phyloP scores from a whole-genome alignment of 176 grass and related monocot genomes.

The Tuctoria greenei region DNA sequence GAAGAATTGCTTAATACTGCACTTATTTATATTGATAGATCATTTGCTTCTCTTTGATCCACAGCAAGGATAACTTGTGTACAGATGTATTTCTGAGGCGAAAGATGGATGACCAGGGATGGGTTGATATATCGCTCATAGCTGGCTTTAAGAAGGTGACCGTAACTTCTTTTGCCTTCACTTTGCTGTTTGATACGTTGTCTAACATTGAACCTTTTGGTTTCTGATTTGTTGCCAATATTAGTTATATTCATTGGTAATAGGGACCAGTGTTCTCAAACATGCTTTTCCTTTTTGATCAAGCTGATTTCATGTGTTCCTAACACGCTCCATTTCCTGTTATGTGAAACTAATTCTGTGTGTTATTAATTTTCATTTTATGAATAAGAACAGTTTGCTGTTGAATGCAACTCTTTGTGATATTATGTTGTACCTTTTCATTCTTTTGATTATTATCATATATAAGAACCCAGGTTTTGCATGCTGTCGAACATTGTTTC shows the following conservation, averaged over 20 bases:
- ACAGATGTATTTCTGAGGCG: slow-evolving; percentile 71
- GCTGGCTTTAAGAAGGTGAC: slow-evolving; percentile 88
- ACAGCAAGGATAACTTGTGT: slow-evolving; percentile 91
- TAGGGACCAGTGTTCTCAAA: background rate
- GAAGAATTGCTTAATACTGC: background rate
- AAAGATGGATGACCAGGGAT: slow-evolving; percentile 87
- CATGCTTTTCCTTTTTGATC: background rate
- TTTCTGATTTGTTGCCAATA: background rate
- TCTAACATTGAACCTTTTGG: background rate
- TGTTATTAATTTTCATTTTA: background rate
- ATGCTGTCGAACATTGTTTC: background rate
- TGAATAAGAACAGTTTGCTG: background rate
- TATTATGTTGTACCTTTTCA: background rate
- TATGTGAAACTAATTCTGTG: background rate
- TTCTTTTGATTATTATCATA: background rate
- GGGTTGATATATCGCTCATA: slow-evolving; percentile 79
- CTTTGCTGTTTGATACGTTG: background rate
- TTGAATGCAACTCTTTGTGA: background rate
- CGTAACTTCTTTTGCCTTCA: background rate
- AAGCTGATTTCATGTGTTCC: background rate
- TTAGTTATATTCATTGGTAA: background rate
- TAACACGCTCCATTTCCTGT: background rate
- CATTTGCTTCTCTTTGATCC: slow-evolving; percentile 33
- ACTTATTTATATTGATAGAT: slow-evolving; percentile 24
- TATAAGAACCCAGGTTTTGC: background rate